Conservation (phyloP, 805 yeast genomes). For the Ogataea thermomethanolica region DNA sequence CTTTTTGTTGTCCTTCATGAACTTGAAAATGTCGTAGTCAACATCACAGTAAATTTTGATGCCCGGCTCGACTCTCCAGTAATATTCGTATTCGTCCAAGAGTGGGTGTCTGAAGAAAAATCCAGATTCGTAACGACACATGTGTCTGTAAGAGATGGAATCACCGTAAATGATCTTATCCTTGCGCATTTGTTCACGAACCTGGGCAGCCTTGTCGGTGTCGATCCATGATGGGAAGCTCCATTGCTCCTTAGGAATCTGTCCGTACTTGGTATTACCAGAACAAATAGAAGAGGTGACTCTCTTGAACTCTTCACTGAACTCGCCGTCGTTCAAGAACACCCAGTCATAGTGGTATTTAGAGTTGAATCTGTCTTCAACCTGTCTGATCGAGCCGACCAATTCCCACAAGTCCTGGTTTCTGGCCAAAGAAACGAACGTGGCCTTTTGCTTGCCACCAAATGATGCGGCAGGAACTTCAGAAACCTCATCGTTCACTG, state of each 20-base stretch:
- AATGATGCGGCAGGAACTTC: constrained; percentile 9
- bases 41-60: constrained; percentile 78
- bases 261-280: constrained; percentile 75
- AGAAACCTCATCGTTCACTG: constrained; percentile 9
- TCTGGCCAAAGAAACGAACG: constrained; percentile 78
- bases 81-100: constrained; percentile 75
- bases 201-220: constrained; percentile 56
- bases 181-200: constrained; percentile 50
- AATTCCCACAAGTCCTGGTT: constrained; percentile 65
- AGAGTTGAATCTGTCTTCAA: constrained; percentile 86
- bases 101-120: constrained; percentile 79
- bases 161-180: constrained; percentile 60
- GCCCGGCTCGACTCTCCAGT: constrained; percentile 95
- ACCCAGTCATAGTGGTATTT: constrained; percentile 92
- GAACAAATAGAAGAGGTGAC: constrained; percentile 65
- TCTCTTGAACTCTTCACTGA: constrained; percentile 74
- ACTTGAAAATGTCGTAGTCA: constrained; percentile 75
- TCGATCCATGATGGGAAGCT: constrained; percentile 83
- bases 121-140: constrained; percentile 92
- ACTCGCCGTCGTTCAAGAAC: constrained; percentile 83
- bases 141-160: constrained; percentile 72
- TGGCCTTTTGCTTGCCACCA: constrained; percentile 56
- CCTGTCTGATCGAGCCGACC: constrained; percentile 61
- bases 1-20: constrained; percentile 73
- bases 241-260: constrained; percentile 85